These are phyloP conservation scores for Ormosia emarginata DNA, from an alignment of 306 rosid species.

Conservation along the genomic window DNA sequence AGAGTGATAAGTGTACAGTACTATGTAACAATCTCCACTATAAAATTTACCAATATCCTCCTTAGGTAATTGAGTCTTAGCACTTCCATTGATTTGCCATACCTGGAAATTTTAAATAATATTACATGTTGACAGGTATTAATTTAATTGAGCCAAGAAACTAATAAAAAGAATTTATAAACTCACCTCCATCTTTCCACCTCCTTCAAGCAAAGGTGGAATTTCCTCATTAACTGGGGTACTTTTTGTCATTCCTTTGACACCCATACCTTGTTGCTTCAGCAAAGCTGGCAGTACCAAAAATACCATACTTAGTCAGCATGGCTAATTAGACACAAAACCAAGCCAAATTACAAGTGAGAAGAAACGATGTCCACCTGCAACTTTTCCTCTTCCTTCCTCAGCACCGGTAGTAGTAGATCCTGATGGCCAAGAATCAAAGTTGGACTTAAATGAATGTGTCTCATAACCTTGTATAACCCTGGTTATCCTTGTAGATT, in stretches of 20 bases:
- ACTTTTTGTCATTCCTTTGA: constrained; percentile 79
- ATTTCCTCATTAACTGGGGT: constrained; percentile 76
- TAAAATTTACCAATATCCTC: constrained; percentile 93
- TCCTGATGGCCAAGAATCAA: constrained; percentile 96
- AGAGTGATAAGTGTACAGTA: constrained; percentile 86
- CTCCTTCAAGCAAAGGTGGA: constrained; percentile 97
- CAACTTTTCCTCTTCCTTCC: constrained; percentile 99
- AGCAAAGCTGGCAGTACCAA: constrained; percentile 66
- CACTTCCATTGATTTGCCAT: constrained; percentile 90
- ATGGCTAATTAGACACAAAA: constrained; percentile 15
- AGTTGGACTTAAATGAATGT: constrained; percentile 89
- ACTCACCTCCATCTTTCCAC: constrained; percentile 95
- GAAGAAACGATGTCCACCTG: constrained; percentile 52
- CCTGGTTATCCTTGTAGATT: constrained; percentile 78
- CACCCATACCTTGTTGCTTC: constrained; percentile 99
- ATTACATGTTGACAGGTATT: neutral
- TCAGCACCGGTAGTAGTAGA: constrained; percentile 71
- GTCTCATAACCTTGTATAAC: constrained; percentile 96
- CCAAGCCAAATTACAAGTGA: constrained; percentile 12
- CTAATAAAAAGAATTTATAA: constrained; percentile 7
- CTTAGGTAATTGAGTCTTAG: constrained; percentile 69
- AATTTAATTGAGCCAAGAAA: constrained; percentile 22
- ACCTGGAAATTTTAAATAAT: constrained; percentile 48
- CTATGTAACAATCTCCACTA: constrained; percentile 93
- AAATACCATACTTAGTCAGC: constrained; percentile 19